A percentile compares a stretch with the other conserved stretches of the same genome.
Evolutionary conservation across 176 grass and related monocot genomes (phyloP).

Genomic region (Oryza longistaminata): DNA sequence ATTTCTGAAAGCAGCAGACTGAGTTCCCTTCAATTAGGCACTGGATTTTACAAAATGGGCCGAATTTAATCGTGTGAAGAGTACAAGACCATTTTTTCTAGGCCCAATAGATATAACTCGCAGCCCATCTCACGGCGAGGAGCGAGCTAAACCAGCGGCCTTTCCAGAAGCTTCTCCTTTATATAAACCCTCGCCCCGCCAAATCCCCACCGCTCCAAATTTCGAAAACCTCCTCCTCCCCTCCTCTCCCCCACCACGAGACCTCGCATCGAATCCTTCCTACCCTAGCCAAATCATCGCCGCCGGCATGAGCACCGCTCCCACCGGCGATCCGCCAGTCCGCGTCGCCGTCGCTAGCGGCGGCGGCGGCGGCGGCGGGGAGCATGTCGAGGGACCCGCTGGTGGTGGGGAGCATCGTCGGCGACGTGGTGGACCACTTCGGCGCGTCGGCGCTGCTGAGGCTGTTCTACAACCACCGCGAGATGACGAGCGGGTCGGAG

Average conservation of each 20-base stretch:
- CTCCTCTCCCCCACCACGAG: constrained; percentile 16
- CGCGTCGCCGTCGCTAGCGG: neutral
- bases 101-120: neutral
- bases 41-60: too few relatives aligned
- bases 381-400: constrained; percentile 73
- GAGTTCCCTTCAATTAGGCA: too few relatives aligned
- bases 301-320: neutral
- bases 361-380: neutral
- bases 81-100: too few relatives aligned
- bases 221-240: neutral
- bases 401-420: constrained; percentile 65
- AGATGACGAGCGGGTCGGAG: too few relatives aligned
- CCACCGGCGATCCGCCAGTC: neutral
- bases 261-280: constrained; percentile 2
- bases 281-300: neutral
- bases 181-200: too few relatives aligned
- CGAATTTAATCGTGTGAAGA: too few relatives aligned
- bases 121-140: neutral
- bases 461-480: too few relatives aligned
- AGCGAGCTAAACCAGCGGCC: neutral
- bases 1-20: too few relatives aligned
- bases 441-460: constrained; percentile 42
- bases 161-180: neutral
- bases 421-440: constrained; percentile 72
- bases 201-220: constrained; percentile 3